phyloP scores from a whole-genome alignment of 2,329 filamentous ascomycete genomes.

The Colletotrichum coccodes region DNA sequence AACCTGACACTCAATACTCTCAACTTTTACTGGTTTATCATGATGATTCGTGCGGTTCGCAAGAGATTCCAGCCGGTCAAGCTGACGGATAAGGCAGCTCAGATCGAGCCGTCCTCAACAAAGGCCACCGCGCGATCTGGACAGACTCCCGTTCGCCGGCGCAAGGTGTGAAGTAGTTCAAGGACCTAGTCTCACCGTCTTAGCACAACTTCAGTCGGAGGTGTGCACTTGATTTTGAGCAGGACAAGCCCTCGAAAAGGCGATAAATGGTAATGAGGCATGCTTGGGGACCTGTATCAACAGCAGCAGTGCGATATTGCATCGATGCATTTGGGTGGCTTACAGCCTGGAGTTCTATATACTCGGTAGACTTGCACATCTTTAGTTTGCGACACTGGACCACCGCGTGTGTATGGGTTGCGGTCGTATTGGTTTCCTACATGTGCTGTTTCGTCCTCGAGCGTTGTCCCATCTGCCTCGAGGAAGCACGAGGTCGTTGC shows the following conservation, averaged over 20 bases:
- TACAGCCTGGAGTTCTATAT: not conserved
- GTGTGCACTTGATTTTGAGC: not conserved
- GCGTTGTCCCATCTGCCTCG: not conserved
- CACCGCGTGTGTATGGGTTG: not conserved
- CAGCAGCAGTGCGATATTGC: not conserved
- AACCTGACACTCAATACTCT: slow-evolving; percentile 80
- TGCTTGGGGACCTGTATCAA: not conserved
- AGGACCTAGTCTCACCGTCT: not conserved
- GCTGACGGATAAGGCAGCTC: not conserved
- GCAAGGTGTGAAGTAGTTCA: slow-evolving; percentile 40
- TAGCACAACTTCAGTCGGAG: not conserved
- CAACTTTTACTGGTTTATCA: slow-evolving; percentile 88
- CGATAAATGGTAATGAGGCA: not conserved
- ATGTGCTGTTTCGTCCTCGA: not conserved
- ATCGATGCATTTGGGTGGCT: not conserved
- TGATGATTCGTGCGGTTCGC: slow-evolving; percentile 84
- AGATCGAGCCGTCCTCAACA: slow-evolving; percentile 40
- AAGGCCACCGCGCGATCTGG: slow-evolving; percentile 42
- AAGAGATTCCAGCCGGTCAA: slow-evolving; percentile 69
- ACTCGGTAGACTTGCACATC: not conserved
- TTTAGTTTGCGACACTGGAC: not conserved
- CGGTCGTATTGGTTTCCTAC: not conserved
- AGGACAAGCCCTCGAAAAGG: not conserved
- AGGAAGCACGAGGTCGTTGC: too few species aligned
- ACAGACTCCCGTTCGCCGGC: slow-evolving; percentile 37